Conservation (phyloP, 129 eudicot genomes). For the Solidago caesia region DNA sequence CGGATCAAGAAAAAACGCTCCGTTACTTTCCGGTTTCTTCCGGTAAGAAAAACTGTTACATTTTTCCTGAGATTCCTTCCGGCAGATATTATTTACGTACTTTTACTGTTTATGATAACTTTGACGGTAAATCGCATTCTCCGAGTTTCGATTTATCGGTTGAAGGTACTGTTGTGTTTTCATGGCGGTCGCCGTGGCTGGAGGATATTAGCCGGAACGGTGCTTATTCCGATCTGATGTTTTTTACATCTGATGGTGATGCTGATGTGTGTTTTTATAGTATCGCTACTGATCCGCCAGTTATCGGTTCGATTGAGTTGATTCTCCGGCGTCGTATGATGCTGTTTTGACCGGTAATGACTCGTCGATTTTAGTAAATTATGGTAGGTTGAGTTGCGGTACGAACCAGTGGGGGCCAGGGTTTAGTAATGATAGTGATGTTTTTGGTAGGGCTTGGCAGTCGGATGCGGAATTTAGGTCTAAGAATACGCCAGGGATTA, state of each 20-base stretch:
- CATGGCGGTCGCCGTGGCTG: conserved; percentile 90
- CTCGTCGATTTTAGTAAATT: conserved; percentile 61
- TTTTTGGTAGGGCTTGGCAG: conserved; percentile 80
- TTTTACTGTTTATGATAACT: conserved; percentile 88
- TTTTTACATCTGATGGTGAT: conserved; percentile 45
- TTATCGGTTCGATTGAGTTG: conserved; percentile 68
- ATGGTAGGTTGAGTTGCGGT: conserved; percentile 76
- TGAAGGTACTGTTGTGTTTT: conserved; percentile 65
- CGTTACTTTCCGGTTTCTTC: conserved; percentile 78
- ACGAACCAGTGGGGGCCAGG: conserved; percentile 93
- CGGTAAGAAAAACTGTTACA: conserved; percentile 92
- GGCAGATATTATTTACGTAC: conserved; percentile 65
- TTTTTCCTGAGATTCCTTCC: conserved; percentile 47
- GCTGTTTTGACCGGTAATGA: conserved; percentile 37
- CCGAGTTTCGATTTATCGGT: conserved; percentile 86
- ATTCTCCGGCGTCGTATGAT: conserved; percentile 57
- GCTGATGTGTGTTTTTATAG: conserved; percentile 84
- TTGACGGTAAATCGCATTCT: conserved; percentile 69
- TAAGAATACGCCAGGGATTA: conserved; percentile 19
- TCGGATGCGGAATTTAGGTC: conserved; percentile 55
- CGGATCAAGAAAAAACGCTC: conserved; percentile 67
- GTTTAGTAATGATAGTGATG: conserved; percentile 76
- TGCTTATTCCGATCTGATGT: conserved; percentile 74
- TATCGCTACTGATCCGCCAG: conserved; percentile 93
- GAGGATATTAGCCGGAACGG: conserved; percentile 60